Evolutionary conservation across 495 filamentous ascomycete species (phyloP).

Genomic region (Neurospora terricola): DNA sequence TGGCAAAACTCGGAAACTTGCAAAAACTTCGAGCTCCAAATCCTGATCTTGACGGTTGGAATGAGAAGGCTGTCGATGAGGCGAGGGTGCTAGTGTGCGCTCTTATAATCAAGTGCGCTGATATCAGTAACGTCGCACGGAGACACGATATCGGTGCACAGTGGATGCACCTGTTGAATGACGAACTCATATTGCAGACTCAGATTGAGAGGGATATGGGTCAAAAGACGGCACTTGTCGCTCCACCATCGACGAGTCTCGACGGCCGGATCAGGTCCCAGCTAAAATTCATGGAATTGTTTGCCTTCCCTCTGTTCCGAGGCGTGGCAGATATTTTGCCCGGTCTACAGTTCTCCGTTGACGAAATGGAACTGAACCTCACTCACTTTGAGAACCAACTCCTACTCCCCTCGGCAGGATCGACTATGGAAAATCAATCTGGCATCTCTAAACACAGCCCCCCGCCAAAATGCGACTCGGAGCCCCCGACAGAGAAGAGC

Average conservation of each 20-base stretch:
- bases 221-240: constrained; percentile 77
- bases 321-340: constrained; percentile 76
- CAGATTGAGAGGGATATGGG: constrained; percentile 81
- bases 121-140: constrained; percentile 95
- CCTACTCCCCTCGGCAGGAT: neutral
- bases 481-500: constrained; percentile 7
- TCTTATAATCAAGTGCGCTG: constrained; percentile 91
- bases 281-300: constrained; percentile 91
- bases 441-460: neutral
- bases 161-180: constrained; percentile 86
- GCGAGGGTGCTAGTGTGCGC: constrained; percentile 73
- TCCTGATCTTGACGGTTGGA: constrained; percentile 54
- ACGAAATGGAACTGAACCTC: constrained; percentile 69
- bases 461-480: neutral
- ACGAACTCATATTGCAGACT: constrained; percentile 89
- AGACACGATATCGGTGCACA: constrained; percentile 68
- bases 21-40: constrained; percentile 63
- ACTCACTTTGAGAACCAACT: constrained; percentile 60
- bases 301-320: constrained; percentile 84
- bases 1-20: constrained; percentile 68
- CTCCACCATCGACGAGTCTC: constrained; percentile 73
- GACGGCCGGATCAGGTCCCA: constrained; percentile 78
- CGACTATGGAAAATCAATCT: constrained; percentile 7
- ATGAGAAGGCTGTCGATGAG: constrained; percentile 55
- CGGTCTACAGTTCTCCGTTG: constrained; percentile 68